Percentiles rank a stretch among this genome's conserved stretches.
Conservation (phyloP, 1,284 basidiomycete species). For the Lentinula novae-zelandiae region DNA sequence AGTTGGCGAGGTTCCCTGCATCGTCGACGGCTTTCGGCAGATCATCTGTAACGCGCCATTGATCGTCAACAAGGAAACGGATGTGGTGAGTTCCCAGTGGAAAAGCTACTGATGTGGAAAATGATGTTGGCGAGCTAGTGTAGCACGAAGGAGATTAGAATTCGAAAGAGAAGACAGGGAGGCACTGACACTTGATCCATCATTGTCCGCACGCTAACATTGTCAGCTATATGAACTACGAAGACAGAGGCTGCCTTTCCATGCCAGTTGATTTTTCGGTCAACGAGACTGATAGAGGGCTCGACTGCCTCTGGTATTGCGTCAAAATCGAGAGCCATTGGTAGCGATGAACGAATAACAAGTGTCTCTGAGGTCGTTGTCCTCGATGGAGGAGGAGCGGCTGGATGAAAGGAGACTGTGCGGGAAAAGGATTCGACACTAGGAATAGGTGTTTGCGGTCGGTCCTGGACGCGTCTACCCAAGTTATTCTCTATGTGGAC, state of each 20-base stretch:
- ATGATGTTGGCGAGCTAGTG: constrained; percentile 20
- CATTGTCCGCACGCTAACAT: constrained; percentile 59
- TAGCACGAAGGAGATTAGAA: not conserved
- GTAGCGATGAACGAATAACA: constrained; percentile 3
- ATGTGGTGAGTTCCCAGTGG: constrained; percentile 92
- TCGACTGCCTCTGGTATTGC: not conserved
- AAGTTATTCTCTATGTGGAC: not conserved
- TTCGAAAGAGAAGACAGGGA: not conserved
- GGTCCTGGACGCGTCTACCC: not conserved
- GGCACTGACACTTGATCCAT: constrained; percentile 61
- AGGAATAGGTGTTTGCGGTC: not conserved
- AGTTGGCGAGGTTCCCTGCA: constrained; percentile 94
- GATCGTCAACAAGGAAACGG: constrained; percentile 94
- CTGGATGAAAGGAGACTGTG: not conserved
- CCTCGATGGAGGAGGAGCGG: not conserved
- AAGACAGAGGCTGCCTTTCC: constrained; percentile 54
- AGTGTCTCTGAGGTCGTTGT: not conserved
- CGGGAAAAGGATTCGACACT: not conserved
- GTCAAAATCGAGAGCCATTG: not conserved
- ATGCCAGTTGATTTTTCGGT: constrained; percentile 56
- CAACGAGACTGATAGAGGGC: constrained; percentile 15
- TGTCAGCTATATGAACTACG: constrained; percentile 67
- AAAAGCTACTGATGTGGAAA: constrained; percentile 52
- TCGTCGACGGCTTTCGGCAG: constrained; percentile 92
- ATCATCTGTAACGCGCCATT: constrained; percentile 76